A percentile compares a stretch with the other conserved stretches of the same genome.
Evolutionary conservation across 192 early-diverging fungal genomes (phyloP).

Genomic region (Dissophora ornata): DNA sequence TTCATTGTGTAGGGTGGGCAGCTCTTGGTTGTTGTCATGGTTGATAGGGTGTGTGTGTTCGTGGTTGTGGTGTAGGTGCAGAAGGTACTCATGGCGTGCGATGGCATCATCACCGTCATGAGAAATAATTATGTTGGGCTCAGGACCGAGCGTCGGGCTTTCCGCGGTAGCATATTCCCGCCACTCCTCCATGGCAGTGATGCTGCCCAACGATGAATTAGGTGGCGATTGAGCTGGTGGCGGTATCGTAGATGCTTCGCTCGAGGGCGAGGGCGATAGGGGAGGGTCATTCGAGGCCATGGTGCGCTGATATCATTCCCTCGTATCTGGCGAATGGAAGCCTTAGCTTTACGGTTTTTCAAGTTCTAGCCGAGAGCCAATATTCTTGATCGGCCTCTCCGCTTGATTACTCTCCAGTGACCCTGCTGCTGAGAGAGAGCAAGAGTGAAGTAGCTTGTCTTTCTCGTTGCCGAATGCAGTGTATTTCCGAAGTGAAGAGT

Average conservation of each 20-base stretch:
- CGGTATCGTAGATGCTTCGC: neutral
- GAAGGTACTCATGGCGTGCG: conserved; percentile 27
- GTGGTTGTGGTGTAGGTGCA: neutral
- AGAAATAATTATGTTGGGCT: neutral
- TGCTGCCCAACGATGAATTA: neutral
- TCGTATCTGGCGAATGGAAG: no score
- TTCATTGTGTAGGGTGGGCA: no score
- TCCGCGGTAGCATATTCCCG: neutral
- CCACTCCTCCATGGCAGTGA: neutral
- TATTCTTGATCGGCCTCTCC: no score
- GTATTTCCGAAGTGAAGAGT: no score
- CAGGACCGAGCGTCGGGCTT: neutral
- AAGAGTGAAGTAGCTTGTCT: no score
- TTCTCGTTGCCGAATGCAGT: no score
- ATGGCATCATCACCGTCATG: conserved; percentile 46
- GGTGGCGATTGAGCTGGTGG: neutral
- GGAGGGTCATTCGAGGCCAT: neutral
- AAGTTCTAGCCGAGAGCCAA: no score
- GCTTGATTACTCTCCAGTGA: no score
- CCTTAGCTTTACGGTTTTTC: no score
- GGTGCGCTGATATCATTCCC: neutral
- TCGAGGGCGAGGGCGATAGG: neutral
- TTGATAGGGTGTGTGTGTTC: neutral
- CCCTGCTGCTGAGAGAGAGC: no score
- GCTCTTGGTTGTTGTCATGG: neutral